Conservation (phyloP, 768 basidiomycete genomes). For the Clathrus columnatus region DNA sequence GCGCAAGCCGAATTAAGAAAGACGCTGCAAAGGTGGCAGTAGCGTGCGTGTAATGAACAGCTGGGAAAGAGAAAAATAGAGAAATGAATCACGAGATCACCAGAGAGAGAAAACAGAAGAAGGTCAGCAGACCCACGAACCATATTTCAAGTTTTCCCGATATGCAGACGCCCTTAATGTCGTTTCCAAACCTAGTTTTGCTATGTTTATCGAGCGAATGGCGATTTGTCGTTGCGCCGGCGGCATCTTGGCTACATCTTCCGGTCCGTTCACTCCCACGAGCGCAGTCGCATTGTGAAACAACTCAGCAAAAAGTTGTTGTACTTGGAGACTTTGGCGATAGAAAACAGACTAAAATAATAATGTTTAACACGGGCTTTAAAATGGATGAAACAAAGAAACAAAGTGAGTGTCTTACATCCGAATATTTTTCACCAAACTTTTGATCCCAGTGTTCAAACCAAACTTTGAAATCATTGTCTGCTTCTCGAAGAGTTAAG, state of each 20-base stretch:
- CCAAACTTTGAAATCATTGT: slow-evolving; percentile 74
- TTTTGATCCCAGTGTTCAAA: slow-evolving; percentile 70
- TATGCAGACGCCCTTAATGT: slow-evolving; percentile 80
- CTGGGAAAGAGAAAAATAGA: slow-evolving; percentile 27
- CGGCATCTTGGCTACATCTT: slow-evolving; percentile 82
- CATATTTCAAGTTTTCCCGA: slow-evolving; percentile 87
- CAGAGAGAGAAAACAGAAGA: slow-evolving; percentile 3
- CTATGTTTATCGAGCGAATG: slow-evolving; percentile 74
- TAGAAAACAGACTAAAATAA: slow-evolving; percentile 54
- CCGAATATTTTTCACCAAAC: slow-evolving; percentile 75
- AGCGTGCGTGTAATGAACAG: slow-evolving; percentile 86
- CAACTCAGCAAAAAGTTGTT: slow-evolving; percentile 77
- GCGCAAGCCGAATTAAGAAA: slow-evolving; percentile 75
- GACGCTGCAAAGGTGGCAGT: slow-evolving; percentile 92
- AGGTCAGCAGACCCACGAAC: slow-evolving; percentile 32
- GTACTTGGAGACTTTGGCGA: slow-evolving; percentile 79
- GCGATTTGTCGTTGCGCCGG: slow-evolving; percentile 70
- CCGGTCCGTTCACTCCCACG: slow-evolving; percentile 73
- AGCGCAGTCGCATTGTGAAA: slow-evolving; percentile 81
- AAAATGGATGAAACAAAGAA: background rate
- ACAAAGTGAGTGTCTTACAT: slow-evolving; percentile 41
- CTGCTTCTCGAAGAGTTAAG: slow-evolving; percentile 60
- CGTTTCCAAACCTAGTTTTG: slow-evolving; percentile 71
- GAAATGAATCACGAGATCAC: background rate
- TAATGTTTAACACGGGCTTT: background rate